Percentiles rank a stretch among this genome's conserved stretches.
Conservation (phyloP, 306 rosid species). For the Pyrus betulifolia region DNA sequence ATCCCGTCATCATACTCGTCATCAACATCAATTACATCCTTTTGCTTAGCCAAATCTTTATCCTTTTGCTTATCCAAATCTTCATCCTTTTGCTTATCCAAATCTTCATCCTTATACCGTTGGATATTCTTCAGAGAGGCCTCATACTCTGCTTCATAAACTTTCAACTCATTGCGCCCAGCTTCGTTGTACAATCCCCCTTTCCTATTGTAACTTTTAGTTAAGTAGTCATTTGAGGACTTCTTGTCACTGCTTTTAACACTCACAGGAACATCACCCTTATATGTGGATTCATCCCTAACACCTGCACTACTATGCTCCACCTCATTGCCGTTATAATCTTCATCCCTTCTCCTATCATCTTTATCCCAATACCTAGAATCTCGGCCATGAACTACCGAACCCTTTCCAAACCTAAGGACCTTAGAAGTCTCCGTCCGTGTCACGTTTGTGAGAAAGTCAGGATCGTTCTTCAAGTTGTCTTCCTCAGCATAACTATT, state of each 20-base stretch:
- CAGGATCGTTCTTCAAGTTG: slow-evolving; percentile 52
- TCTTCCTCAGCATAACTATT: slow-evolving; percentile 41
- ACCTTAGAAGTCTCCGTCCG: slow-evolving; percentile 59
- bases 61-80: slow-evolving; percentile 31
- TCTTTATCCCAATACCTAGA: slow-evolving; percentile 96
- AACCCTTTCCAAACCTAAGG: slow-evolving; percentile 69
- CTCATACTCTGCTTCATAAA: slow-evolving; percentile 82
- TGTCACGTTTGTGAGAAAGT: slow-evolving; percentile 78
- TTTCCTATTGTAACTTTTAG: slow-evolving; percentile 30
- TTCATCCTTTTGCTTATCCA: slow-evolving; percentile 11
- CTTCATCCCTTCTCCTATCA: slow-evolving; percentile 92
- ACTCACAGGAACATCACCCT: slow-evolving; percentile 23
- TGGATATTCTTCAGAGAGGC: slow-evolving; percentile 59
- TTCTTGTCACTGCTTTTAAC: slow-evolving; percentile 20
- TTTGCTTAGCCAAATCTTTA: slow-evolving; percentile 24
- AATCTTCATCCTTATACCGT: slow-evolving; percentile 23
- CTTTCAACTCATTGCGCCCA: slow-evolving; percentile 86
- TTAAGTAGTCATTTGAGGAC: slow-evolving; percentile 31
- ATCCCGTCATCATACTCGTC: slow-evolving; percentile 84
- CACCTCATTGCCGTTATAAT: slow-evolving; percentile 62
- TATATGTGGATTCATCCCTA: slow-evolving; percentile 19
- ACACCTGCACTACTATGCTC: slow-evolving; percentile 26
- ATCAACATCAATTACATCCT: slow-evolving; percentile 34
- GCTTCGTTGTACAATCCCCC: slow-evolving; percentile 94
- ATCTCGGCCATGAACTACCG: slow-evolving; percentile 72